A percentile compares a stretch with the other conserved stretches of the same genome.
Conservation (phyloP, 352 stramenopile genomes). For the Lagenidium sp. region DNA sequence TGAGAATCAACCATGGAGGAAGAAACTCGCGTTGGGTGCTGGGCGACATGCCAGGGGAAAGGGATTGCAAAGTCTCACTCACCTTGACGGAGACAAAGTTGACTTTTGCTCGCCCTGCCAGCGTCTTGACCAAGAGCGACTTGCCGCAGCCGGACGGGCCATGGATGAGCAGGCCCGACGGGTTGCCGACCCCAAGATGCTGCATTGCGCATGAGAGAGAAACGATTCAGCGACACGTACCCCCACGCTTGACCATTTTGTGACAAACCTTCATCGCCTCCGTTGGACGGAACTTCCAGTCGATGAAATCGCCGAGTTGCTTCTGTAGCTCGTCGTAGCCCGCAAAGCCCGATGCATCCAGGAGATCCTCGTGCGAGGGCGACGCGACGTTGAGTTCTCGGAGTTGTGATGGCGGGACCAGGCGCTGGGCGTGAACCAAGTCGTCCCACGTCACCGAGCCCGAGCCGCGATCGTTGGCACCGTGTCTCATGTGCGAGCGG, state of each 20-base stretch:
- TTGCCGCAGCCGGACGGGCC: slow-evolving; percentile 79
- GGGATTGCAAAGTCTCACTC: too few relatives aligned
- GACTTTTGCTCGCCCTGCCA: slow-evolving; percentile 48
- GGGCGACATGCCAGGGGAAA: too few relatives aligned
- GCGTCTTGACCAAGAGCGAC: slow-evolving; percentile 56
- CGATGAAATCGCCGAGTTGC: slow-evolving; percentile 56
- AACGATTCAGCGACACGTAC: too few relatives aligned
- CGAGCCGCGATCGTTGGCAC: too few relatives aligned
- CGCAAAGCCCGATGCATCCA: slow-evolving; percentile 50
- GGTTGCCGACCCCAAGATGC: slow-evolving; percentile 52
- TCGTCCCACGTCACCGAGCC: slow-evolving; percentile 23
- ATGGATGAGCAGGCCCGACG: slow-evolving; percentile 69
- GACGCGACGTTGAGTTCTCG: slow-evolving; percentile 64
- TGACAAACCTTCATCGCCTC: slow-evolving; percentile 46
- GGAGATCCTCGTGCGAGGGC: slow-evolving; percentile 15
- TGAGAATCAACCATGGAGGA: too few relatives aligned
- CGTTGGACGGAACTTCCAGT: slow-evolving; percentile 56
- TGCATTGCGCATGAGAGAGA: too few relatives aligned
- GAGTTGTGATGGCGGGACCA: slow-evolving; percentile 65
- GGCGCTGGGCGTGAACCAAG: slow-evolving; percentile 36
- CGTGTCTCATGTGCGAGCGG: slow-evolving; percentile 18
- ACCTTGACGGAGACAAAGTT: slow-evolving; percentile 84
- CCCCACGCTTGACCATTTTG: too few relatives aligned
- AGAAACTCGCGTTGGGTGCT: too few relatives aligned
- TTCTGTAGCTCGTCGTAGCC: slow-evolving; percentile 50